Evolutionary conservation across 2,329 filamentous ascomycete genomes (phyloP), one percentile per base, ranked within the genome.

Genomic region (Akanthomyces muscarius): DNA sequence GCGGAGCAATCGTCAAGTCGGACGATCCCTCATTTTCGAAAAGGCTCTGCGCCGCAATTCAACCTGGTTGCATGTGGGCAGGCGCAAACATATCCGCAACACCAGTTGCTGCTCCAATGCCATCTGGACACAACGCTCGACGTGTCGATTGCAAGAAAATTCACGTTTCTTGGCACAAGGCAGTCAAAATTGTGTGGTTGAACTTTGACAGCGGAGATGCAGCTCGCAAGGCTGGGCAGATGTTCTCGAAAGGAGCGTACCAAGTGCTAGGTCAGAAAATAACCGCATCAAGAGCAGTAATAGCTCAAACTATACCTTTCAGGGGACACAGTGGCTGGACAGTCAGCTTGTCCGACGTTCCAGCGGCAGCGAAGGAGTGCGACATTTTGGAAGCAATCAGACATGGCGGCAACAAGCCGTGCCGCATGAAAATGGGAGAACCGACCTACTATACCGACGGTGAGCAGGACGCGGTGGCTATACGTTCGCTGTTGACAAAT

Each of bases 91-190:
- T 54, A n/a, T 54, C 51, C 38, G 51, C 51, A 41, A 54, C 28
- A 23, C 51, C 51, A 18, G 25, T 41, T 41, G 51, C 66, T 14
- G 14, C 57, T 65, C 64, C 69, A 0, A 68, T 73, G 52, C 67
- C 69, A 7, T 58, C 63, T 0, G 70, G 66, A 1, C 69, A 70
- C 5, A 71, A 65, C 42, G 65, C 70, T n/a, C 68, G 69, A 4
- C 70, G 69, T 0, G 70, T 77, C 0, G 74, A 78, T 21, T 72
- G 70, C 48, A 73, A 68, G 53, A 73, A 73, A 48, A 69, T 78
- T 0, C 68, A 71, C 36, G 71, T 70, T 36, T 77, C 75, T 10
- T 78, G 76, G 76, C 71, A 76, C 61, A 71, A 70, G 23, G 66
- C 75, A 10, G 66, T 50, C 6, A 69, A 64, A 14, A 69, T 66